These are phyloP conservation scores for Chalciporus pseudorubinellus DNA, from an alignment of 768 basidiomycete species.

Conservation along the genomic window DNA sequence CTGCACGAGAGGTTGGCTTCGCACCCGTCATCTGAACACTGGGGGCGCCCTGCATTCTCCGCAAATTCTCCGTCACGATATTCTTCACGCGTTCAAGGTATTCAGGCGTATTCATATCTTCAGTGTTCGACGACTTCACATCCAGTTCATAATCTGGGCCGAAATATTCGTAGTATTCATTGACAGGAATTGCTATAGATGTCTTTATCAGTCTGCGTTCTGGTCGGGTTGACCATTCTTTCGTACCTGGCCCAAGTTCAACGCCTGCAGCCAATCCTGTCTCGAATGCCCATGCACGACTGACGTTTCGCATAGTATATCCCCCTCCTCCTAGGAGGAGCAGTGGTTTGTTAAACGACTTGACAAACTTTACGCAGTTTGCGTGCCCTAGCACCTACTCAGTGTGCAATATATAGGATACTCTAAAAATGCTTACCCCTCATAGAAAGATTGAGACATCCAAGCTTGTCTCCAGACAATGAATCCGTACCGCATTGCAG, in stretches of 20 bases:
- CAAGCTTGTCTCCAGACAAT: slow-evolving; percentile 92
- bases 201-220: slow-evolving; percentile 4
- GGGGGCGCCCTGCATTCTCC: slow-evolving; percentile 84
- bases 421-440: slow-evolving; percentile 48
- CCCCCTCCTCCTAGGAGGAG: slow-evolving; percentile 95
- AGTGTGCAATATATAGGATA: not conserved
- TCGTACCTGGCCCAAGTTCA: slow-evolving; percentile 78
- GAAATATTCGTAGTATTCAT: slow-evolving; percentile 99
- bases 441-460: slow-evolving; percentile 96
- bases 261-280: slow-evolving; percentile 98
- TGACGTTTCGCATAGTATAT: slow-evolving; percentile 98
- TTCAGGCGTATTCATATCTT: slow-evolving; percentile 89
- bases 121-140: slow-evolving; percentile 91
- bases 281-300: slow-evolving; percentile 96
- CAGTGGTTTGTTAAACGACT: slow-evolving; percentile 93
- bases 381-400: slow-evolving; percentile 69
- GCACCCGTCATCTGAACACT: slow-evolving; percentile 88
- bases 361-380: slow-evolving; percentile 95
- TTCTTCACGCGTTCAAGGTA: slow-evolving; percentile 92
- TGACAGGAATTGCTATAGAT: slow-evolving; percentile 86
- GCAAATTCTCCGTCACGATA: slow-evolving; percentile 88
- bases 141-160: slow-evolving; percentile 96
- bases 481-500: slow-evolving; percentile 98
- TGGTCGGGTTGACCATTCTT: not conserved
- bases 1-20: slow-evolving; percentile 10